phyloP scores from a whole-genome alignment of 2,329 filamentous ascomycete genomes.

The Aspergillus glaucus region DNA sequence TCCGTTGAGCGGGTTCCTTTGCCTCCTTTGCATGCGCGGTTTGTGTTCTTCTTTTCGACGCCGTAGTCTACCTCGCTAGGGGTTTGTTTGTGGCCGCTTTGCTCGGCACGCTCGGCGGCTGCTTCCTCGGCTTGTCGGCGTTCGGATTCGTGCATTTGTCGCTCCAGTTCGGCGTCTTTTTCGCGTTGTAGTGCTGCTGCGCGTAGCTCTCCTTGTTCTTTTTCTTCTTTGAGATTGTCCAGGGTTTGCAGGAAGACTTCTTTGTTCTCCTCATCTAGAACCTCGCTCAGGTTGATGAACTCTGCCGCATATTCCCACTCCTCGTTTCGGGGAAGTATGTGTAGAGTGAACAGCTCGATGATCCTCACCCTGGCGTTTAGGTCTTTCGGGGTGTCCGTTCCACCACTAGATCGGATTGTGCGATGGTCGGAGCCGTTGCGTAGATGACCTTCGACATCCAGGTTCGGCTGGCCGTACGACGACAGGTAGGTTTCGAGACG shows the following conservation, averaged over 20 bases:
- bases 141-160: conserved; percentile 41
- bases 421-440: conserved; percentile 29
- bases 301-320: conserved; percentile 95
- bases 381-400: conserved; percentile 76
- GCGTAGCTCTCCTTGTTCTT: conserved; percentile 61
- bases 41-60: conserved; percentile 51
- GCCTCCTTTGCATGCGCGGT: conserved; percentile 22
- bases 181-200: conserved; percentile 58
- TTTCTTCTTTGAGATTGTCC: conserved; percentile 76
- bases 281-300: conserved; percentile 78
- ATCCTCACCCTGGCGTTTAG: conserved; percentile 82
- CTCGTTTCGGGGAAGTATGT: conserved; percentile 85
- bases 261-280: conserved; percentile 85
- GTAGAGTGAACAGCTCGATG: conserved; percentile 88
- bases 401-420: conserved; percentile 43
- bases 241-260: conserved; percentile 85
- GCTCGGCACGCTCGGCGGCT: conserved; percentile 29
- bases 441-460: conserved; percentile 64
- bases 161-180: conserved; percentile 49
- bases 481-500: conserved; percentile 85
- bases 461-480: conserved; percentile 63
- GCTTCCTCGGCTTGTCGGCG: conserved; percentile 32
- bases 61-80: conserved; percentile 64
- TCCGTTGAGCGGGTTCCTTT: conserved; percentile 21
- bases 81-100: conserved; percentile 44